These are phyloP conservation scores for Schwanniomyces pseudopolymorphus DNA, from an alignment of 805 yeast species.

Conservation along the genomic window DNA sequence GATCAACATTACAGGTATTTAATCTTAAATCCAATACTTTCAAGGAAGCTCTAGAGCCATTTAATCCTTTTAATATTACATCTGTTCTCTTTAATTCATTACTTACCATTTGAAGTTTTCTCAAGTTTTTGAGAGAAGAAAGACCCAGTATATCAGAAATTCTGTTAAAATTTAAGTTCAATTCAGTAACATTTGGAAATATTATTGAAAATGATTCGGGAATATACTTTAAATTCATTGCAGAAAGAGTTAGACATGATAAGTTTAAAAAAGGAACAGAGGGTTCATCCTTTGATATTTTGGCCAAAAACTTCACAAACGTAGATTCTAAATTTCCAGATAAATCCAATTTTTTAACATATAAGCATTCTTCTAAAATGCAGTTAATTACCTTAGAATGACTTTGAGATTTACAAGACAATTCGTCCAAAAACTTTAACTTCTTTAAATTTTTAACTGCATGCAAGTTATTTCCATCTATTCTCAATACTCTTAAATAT, in stretches of 20 bases:
- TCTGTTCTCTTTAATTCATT: constrained; percentile 41
- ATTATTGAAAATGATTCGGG: constrained; percentile 35
- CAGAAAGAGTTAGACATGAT: constrained; percentile 43
- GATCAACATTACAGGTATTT: constrained; percentile 46
- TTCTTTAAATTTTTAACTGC: constrained; percentile 23
- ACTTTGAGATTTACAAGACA: constrained; percentile 41
- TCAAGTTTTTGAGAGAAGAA: constrained; percentile 31
- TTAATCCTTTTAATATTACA: constrained; percentile 28
- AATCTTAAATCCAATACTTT: constrained; percentile 47
- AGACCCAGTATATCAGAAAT: constrained; percentile 35
- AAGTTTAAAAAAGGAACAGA: constrained; percentile 31
- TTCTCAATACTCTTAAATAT: constrained; percentile 39
- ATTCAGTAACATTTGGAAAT: constrained; percentile 48
- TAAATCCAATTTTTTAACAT: constrained; percentile 34
- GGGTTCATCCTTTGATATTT: neutral
- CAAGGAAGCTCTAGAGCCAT: constrained; percentile 30
- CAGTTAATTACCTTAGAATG: constrained; percentile 16
- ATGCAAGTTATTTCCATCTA: constrained; percentile 44
- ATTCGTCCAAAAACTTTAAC: constrained; percentile 37
- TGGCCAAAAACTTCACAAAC: constrained; percentile 6
- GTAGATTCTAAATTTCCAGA: constrained; percentile 35
- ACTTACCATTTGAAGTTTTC: constrained; percentile 44
- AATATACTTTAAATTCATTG: constrained; percentile 40
- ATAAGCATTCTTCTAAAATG: constrained; percentile 17
- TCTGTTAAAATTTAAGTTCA: constrained; percentile 52